A percentile compares a stretch with the other conserved stretches of the same genome.
phyloP scores from a whole-genome alignment of 2,329 filamentous ascomycete species.

The Aspergillus ochraceus region DNA sequence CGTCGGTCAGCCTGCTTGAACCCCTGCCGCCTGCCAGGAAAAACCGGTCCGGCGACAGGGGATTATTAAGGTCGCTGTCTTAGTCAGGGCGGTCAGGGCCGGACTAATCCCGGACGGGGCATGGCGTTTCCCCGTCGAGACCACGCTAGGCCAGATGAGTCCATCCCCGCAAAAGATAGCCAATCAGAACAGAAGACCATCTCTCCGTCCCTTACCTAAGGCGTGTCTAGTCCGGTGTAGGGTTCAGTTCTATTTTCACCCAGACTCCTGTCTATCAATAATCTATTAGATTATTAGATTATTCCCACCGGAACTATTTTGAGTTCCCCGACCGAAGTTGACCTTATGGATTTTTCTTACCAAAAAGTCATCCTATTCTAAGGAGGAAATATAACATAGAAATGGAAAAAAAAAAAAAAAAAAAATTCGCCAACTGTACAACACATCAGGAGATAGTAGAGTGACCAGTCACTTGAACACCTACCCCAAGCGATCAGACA shows the following conservation, averaged over 20 bases:
- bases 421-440: background rate
- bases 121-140: no score
- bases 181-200: constrained; percentile 4
- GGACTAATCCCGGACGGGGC: background rate
- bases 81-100: background rate
- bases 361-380: no score
- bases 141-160: background rate
- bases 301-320: background rate
- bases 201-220: constrained; percentile 5
- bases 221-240: background rate
- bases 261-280: background rate
- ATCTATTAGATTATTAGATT: background rate
- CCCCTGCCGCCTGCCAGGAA: no score
- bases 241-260: background rate
- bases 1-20: no score
- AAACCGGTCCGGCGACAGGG: no score
- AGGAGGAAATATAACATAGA: no score
- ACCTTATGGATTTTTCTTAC: no score
- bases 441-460: background rate
- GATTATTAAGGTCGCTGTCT: background rate
- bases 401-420: background rate
- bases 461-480: background rate
- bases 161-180: constrained; percentile 18
- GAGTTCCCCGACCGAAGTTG: no score
- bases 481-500: background rate